Evolutionary conservation across 177 flowering plant genomes (phyloP).

Genomic region (Vitis hybrid): DNA sequence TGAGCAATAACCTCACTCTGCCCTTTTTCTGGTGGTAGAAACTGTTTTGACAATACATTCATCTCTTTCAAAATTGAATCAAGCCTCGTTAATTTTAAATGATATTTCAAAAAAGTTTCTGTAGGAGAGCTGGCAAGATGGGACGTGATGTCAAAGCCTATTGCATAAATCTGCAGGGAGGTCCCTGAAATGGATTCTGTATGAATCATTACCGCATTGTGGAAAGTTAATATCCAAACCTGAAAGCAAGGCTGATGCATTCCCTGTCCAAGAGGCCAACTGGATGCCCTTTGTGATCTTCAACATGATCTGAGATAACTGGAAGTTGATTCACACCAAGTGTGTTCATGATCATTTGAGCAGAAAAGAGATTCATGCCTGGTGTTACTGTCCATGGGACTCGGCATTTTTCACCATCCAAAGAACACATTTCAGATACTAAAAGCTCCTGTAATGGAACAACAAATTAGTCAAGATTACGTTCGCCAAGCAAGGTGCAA

Average conservation of each 20-base stretch:
- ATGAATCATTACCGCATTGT: background rate
- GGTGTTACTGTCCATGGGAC: conserved; percentile 64
- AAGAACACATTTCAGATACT: conserved; percentile 59
- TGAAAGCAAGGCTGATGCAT: conserved; percentile 71
- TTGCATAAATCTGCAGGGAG: no score
- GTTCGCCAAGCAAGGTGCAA: background rate
- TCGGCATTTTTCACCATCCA: conserved; percentile 38
- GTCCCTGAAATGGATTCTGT: background rate
- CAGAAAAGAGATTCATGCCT: conserved; percentile 59
- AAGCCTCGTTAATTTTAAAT: no score
- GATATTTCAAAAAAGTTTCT: background rate
- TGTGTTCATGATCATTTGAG: conserved; percentile 50
- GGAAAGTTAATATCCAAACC: conserved; percentile 31
- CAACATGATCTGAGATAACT: conserved; percentile 50
- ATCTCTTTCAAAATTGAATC: no score
- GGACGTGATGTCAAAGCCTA: no score
- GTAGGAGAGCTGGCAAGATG: background rate
- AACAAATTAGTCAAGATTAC: background rate
- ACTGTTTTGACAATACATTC: no score
- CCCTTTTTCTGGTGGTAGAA: no score
- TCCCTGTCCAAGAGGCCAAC: conserved; percentile 74
- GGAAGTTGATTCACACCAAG: conserved; percentile 65
- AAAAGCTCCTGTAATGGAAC: conserved; percentile 37
- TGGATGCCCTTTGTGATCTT: conserved; percentile 31
- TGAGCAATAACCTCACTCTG: no score